Conservation (phyloP, 2,329 filamentous ascomycete genomes). For the Sarocladiaceae sp. region DNA sequence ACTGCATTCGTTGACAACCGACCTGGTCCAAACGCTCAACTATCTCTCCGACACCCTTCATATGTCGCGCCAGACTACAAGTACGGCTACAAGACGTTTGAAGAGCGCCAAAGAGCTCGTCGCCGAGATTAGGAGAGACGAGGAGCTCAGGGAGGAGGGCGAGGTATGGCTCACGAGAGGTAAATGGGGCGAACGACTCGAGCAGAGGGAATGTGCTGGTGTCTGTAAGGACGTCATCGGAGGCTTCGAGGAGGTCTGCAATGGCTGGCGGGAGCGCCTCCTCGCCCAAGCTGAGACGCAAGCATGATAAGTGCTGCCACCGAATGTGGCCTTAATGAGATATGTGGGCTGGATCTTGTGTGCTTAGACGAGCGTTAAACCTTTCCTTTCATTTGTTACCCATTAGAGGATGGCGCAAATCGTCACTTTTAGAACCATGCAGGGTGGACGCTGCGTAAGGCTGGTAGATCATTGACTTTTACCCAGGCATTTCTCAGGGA, state of each 20-base stretch:
- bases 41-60: slow-evolving; percentile 88
- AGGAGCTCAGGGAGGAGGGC: slow-evolving; percentile 77
- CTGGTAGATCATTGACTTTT: background rate
- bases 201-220: slow-evolving; percentile 73
- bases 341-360: slow-evolving; percentile 1
- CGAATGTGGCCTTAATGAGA: background rate
- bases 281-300: slow-evolving; percentile 58
- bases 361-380: background rate
- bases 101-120: slow-evolving; percentile 82
- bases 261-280: slow-evolving; percentile 74
- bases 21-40: slow-evolving; percentile 75
- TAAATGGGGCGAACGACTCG: slow-evolving; percentile 75
- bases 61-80: slow-evolving; percentile 87
- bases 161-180: slow-evolving; percentile 76
- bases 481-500: too few species aligned
- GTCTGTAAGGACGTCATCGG: slow-evolving; percentile 86
- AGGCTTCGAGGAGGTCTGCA: slow-evolving; percentile 88
- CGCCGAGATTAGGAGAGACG: slow-evolving; percentile 77
- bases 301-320: slow-evolving; percentile 21
- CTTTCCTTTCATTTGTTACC: slow-evolving; percentile 1
- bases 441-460: background rate
- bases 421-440: background rate
- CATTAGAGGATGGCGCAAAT: background rate
- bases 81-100: slow-evolving; percentile 73
- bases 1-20: slow-evolving; percentile 66